A percentile compares a stretch with the other conserved stretches of the same genome.
Conservation (phyloP, 345 rosid species). For the Murraya paniculata region DNA sequence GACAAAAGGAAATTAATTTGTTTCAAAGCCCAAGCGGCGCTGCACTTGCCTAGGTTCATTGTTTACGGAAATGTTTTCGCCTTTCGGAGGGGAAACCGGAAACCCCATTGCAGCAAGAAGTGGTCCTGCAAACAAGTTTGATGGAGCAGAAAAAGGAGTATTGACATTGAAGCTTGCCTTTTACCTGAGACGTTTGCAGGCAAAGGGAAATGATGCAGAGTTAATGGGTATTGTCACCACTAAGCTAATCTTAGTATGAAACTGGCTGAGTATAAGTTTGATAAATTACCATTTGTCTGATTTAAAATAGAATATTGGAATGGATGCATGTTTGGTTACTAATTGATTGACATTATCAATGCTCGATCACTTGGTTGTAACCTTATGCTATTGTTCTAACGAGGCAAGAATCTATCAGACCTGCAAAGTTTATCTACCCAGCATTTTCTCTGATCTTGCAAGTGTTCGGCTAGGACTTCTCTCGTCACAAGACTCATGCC, state of each 20-base stretch:
- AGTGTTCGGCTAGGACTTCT: too few relatives aligned
- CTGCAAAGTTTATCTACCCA: too few relatives aligned
- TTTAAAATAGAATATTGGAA: neutral
- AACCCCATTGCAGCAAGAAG: conserved; percentile 24
- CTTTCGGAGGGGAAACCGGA: conserved; percentile 27
- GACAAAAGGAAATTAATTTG: too few relatives aligned
- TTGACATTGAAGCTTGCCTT: conserved; percentile 27
- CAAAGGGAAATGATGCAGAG: conserved; percentile 25
- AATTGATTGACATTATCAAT: neutral
- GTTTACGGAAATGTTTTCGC: conserved; percentile 22
- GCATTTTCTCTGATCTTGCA: too few relatives aligned
- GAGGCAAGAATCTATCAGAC: too few relatives aligned
- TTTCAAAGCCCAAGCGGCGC: too few relatives aligned
- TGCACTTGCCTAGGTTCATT: conserved; percentile 16
- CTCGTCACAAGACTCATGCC: too few relatives aligned
- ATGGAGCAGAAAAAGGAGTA: conserved; percentile 20
- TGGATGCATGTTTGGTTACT: neutral
- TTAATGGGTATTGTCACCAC: conserved; percentile 19
- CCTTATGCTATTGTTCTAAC: neutral
- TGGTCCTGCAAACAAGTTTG: neutral
- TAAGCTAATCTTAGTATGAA: neutral
- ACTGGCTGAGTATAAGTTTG: too few relatives aligned
- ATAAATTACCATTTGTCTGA: neutral
- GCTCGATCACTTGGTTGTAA: neutral
- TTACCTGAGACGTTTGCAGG: conserved; percentile 4